Evolutionary conservation across 164 flowering plant genomes (phyloP), one percentile per base, ranked within the genome.

Genomic region (Litsea cubeba): DNA sequence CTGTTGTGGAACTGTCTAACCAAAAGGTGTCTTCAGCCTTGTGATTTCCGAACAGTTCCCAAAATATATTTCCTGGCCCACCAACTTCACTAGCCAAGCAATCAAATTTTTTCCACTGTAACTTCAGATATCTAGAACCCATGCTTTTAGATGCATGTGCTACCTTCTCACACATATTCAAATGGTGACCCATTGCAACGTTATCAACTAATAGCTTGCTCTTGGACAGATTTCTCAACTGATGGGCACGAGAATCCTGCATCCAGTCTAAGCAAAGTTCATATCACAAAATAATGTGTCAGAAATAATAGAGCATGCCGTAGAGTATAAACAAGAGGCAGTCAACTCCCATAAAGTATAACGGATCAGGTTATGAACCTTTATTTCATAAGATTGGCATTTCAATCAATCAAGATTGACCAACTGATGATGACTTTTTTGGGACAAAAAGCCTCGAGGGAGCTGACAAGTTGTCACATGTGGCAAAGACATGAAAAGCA

Each of bases 1-100:
- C 98, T 49, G 77, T 75, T 25, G 97, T 88, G 69, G 98, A 89
- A 82, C 96, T 95, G 84, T 95, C 99, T 79, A 95, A 78, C 99
- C 99, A 95, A 83, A 93, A 95, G 22, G 99, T 90, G 82, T 93
- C 82, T 72, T 83, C 84, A 73, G 89, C 91, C 28, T 86, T 83
- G 65, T 77, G 72, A 69, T 85, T 71, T 62, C 96, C 96, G 87
- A 88, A 95, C 65, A 95, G 75, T 79, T 86, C 72, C 70, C 79
- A 82, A 75, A 95, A 95, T 79, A 95, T 87, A 72, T 83, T 83
- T 79, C 74, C 77, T 57, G 99, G 87, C 24, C 97, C 99, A 68
- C 99, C 99, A 88, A 89, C 85, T 83, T 84, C 75, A 76, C 74
- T 76, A 72, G 88, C 90, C 83, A 92, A 78, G 58, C 26, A 6